Base-by-base conservation (phyloP, 768 basidiomycete species). In the Naganishia kalamii region DNA sequence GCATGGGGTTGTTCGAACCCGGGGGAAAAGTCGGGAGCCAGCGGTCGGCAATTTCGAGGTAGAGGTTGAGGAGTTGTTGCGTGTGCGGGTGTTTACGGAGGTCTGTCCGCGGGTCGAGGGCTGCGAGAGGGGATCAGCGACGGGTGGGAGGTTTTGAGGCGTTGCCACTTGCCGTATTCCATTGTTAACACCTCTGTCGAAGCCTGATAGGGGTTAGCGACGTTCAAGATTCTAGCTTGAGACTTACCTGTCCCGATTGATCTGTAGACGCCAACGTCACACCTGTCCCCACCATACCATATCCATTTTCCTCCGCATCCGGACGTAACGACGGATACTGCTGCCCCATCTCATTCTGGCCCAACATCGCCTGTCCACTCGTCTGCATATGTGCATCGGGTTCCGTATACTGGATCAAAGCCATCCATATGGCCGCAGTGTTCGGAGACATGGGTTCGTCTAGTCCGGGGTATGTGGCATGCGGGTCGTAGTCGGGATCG, bases 61-160 rank as follows among this genome's bases (percentile, higher is more conserved):
- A 61, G 8, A 61, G 60, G 21, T 57, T 27, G 37, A 57, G 54
- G 12, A 57, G 37, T 57, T 57, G 54, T 27, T 57, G 54, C 23
- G 54, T 57, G 35, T 57, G 54, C 27, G 54, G 54, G 13, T 57
- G 54, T 57, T 40, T 57, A 8, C 54, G 54, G 54, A 57, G 54
- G 37, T 57, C 54, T 3, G 54, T 57, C 35, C 54, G 54, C 17
- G 54, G 54, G 23, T 57, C 54, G 37, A 57, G 54, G 4, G 54
- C 54, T 57, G 23, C 10, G 3, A 7, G 21, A n/a, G 54, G 37
- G 33, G n/a, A 23, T 35, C 21, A 52, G 32, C 11, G 19, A 23
- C 21, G 7, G 54, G 23, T 57, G 23, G n/a, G n/a, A 21, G 21
- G 32, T 19, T 17, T 23, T 2, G 32, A 17, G 3, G 51, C 5